Evolutionary conservation across 768 basidiomycete species (phyloP).

Genomic region (Leucogyrophana mollusca): DNA sequence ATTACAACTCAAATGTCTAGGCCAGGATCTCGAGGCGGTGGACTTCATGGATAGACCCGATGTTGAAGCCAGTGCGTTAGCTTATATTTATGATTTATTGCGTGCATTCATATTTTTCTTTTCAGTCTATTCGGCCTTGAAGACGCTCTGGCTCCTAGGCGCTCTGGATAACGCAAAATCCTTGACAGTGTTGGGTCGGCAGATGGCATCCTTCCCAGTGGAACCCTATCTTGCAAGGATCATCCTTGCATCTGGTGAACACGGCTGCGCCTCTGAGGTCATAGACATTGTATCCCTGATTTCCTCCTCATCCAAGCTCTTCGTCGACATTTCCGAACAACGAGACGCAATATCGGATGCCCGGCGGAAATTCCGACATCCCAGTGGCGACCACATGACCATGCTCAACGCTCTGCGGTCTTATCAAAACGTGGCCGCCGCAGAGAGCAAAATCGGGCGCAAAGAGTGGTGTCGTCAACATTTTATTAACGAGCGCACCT

Average conservation of each 20-base stretch:
- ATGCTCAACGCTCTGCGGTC: slow-evolving; percentile 82
- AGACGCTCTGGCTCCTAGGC: slow-evolving; percentile 74
- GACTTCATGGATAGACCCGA: slow-evolving; percentile 91
- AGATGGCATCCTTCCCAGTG: slow-evolving; percentile 92
- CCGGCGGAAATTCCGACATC: slow-evolving; percentile 76
- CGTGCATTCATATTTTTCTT: slow-evolving; percentile 2
- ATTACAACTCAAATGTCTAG: slow-evolving; percentile 83
- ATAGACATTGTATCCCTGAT: slow-evolving; percentile 84
- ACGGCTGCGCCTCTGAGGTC: slow-evolving; percentile 75
- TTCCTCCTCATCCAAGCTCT: slow-evolving; percentile 78
- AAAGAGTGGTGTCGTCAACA: slow-evolving; percentile 84
- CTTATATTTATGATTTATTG: not conserved
- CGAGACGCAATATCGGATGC: slow-evolving; percentile 72
- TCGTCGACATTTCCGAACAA: slow-evolving; percentile 72
- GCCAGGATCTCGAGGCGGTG: slow-evolving; percentile 75
- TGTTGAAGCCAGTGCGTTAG: slow-evolving; percentile 60
- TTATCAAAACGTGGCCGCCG: slow-evolving; percentile 66
- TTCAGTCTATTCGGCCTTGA: slow-evolving; percentile 60
- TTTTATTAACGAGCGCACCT: slow-evolving; percentile 78
- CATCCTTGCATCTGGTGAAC: slow-evolving; percentile 72
- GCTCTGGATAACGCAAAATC: slow-evolving; percentile 67
- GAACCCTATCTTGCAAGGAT: slow-evolving; percentile 81
- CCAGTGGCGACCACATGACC: slow-evolving; percentile 89
- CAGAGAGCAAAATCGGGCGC: slow-evolving; percentile 45
- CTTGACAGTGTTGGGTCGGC: slow-evolving; percentile 72